phyloP scores from a whole-genome alignment of 1,284 basidiomycete genomes.

The Lignosus rhinocerotis region DNA sequence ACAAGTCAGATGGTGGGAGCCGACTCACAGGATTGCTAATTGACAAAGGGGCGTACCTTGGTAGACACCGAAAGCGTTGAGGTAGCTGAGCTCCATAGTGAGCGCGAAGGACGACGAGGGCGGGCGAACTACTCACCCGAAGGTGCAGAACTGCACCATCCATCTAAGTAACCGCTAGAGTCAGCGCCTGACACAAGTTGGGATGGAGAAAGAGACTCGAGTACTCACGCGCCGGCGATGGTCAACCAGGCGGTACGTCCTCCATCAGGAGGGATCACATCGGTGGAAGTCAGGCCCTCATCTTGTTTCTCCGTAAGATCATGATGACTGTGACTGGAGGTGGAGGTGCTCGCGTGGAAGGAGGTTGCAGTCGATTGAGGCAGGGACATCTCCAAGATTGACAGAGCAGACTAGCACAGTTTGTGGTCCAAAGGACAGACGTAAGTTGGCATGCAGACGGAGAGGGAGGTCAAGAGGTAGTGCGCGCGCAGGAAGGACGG shows the following conservation, averaged over 20 bases:
- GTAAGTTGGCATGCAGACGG: background rate
- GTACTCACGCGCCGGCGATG: constrained; percentile 22
- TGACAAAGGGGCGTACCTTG: constrained; percentile 11
- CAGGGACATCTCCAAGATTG: background rate
- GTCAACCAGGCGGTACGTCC: constrained; percentile 20
- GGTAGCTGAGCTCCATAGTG: constrained; percentile 8
- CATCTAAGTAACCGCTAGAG: constrained; percentile 6
- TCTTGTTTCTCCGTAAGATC: constrained; percentile 16
- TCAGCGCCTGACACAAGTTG: background rate
- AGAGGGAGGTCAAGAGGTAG: background rate
- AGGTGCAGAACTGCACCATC: constrained; percentile 25
- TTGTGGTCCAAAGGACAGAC: background rate
- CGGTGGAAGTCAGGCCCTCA: background rate
- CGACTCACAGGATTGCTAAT: background rate
- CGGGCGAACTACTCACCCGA: constrained; percentile 13
- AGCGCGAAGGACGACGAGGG: background rate
- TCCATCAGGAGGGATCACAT: constrained; percentile 13
- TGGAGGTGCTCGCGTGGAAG: constrained; percentile 10
- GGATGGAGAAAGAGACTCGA: too few species aligned
- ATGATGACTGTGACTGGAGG: constrained; percentile 15
- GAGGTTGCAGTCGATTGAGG: background rate
- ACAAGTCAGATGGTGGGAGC: background rate
- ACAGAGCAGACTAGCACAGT: background rate
- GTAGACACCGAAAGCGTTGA: constrained; percentile 27
- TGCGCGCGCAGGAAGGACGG: too few species aligned